phyloP scores from a whole-genome alignment of 2,329 filamentous ascomycete species.

The Fusarium sarcochroum region DNA sequence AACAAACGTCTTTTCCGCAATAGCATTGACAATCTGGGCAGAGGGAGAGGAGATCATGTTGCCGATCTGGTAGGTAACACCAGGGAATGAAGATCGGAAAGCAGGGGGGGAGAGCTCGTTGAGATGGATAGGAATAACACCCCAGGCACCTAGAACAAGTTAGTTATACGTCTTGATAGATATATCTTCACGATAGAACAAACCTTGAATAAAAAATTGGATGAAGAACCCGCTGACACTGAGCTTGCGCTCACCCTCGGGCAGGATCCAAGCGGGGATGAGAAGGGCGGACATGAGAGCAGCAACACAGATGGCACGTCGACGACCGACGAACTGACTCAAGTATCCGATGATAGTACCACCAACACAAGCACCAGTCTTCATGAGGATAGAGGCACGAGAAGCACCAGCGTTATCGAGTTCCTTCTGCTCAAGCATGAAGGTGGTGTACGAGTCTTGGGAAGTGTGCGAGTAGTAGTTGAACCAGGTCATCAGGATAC shows the following conservation, averaged over 20 bases:
- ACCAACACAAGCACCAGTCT: constrained; percentile 81
- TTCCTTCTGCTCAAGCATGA: constrained; percentile 81
- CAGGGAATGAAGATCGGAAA: constrained; percentile 79
- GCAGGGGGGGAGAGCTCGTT: constrained; percentile 80
- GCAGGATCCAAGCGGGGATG: constrained; percentile 80
- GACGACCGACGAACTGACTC: constrained; percentile 81
- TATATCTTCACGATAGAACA: no score
- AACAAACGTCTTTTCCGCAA: constrained; percentile 74
- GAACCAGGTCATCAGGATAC: constrained; percentile 84
- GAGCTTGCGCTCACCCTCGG: constrained; percentile 69
- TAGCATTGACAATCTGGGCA: constrained; percentile 82
- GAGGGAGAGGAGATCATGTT: constrained; percentile 82
- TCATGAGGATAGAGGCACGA: constrained; percentile 86
- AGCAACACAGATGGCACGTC: constrained; percentile 74
- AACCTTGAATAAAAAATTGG: constrained; percentile 77
- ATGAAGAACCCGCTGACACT: constrained; percentile 77
- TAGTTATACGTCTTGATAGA: no score
- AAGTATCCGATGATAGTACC: constrained; percentile 81
- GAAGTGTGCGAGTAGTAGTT: constrained; percentile 83
- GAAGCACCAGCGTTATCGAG: constrained; percentile 74
- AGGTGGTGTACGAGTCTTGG: constrained; percentile 86
- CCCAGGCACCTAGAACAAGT: constrained; percentile 76
- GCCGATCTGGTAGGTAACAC: constrained; percentile 80
- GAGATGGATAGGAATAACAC: constrained; percentile 79
- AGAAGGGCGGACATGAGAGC: constrained; percentile 71